phyloP scores from a whole-genome alignment of 2,329 filamentous ascomycete species.

The Diaporthe sp. region DNA sequence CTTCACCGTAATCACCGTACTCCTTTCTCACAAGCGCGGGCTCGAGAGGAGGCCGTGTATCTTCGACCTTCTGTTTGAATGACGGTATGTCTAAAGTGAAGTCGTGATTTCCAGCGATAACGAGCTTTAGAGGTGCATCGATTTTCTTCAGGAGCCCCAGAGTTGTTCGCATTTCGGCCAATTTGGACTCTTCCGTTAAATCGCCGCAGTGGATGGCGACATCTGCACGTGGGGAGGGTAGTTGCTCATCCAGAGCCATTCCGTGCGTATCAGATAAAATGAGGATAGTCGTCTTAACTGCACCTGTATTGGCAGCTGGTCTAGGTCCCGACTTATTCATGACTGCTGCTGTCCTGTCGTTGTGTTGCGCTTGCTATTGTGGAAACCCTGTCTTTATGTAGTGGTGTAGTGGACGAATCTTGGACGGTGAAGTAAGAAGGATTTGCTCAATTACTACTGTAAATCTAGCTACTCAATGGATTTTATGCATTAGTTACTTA shows the following conservation, averaged over 20 bases:
- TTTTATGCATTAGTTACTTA: not conserved
- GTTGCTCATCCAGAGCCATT: slow-evolving; percentile 39
- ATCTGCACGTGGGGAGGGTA: slow-evolving; percentile 51
- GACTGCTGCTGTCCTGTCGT: not conserved
- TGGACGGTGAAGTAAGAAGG: not conserved
- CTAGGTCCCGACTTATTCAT: not conserved
- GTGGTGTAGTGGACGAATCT: not conserved
- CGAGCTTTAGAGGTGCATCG: slow-evolving; percentile 65
- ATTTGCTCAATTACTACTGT: not conserved
- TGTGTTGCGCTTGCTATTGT: not conserved
- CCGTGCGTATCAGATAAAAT: slow-evolving; percentile 63
- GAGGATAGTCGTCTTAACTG: slow-evolving; percentile 43
- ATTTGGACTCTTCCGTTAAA: slow-evolving; percentile 58
- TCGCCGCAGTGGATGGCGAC: slow-evolving; percentile 68
- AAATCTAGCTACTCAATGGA: not conserved
- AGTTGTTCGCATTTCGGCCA: slow-evolving; percentile 56
- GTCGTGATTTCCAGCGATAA: slow-evolving; percentile 70
- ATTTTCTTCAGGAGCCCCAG: slow-evolving; percentile 58
- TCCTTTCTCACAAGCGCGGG: slow-evolving; percentile 44
- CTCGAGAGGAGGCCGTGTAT: slow-evolving; percentile 37
- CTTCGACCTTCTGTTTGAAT: slow-evolving; percentile 48
- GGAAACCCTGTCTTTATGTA: not conserved
- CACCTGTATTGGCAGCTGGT: slow-evolving; percentile 7
- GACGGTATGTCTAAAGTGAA: slow-evolving; percentile 53
- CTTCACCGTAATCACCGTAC: slow-evolving; percentile 57